Evolutionary conservation across 306 rosid species (phyloP), one percentile per base, ranked within the genome.

Genomic region (Macrotyloma uniflorum): DNA sequence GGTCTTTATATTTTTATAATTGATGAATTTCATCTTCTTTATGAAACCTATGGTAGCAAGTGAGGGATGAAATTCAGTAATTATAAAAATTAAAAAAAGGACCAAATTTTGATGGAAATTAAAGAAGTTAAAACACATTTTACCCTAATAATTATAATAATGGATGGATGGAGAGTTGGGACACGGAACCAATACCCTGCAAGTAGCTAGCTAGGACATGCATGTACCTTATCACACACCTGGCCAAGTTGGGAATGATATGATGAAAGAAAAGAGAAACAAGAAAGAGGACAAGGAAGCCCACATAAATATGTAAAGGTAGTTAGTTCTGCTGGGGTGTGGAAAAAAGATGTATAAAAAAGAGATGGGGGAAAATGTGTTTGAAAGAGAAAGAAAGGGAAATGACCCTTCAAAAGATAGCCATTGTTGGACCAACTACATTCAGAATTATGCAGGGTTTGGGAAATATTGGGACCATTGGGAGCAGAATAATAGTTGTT

Each of bases 211-310:
- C 85, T 70, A 81, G 81, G 72, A 82, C 86, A 73, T 70, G 53
- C 22, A 70, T 59, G 53, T 62, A 69, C 85, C 93, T 88, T 90
- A 82, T 88, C 87, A 86, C 88, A 88, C 83, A 86, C 93, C 89
- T 86, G 84, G 84, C 83, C 86, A 85, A 85, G 87, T 88, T 91
- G 90, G 86, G 89, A 84, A 85, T 82, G 91, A 84, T 89, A 88
- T 73, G 92, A 86, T 78, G 82, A 73, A 53, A 67, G 67, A 12
- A 36, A 30, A 72, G 33, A n/a, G 72, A 71, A 68, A 68, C 22
- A 26, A 8, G 72, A 83, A 75, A 80, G 67, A 70, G 59, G 65
- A 81, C 84, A 68, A 36, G 75, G 78, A 76, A 86, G 87, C 62
- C 88, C 87, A 86, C 88, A 83, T 73, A 36, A 72, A 83, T 83